These are phyloP conservation scores for Camellia sinensis DNA, from an alignment of 148 eudicot genomes.

Conservation along the genomic window DNA sequence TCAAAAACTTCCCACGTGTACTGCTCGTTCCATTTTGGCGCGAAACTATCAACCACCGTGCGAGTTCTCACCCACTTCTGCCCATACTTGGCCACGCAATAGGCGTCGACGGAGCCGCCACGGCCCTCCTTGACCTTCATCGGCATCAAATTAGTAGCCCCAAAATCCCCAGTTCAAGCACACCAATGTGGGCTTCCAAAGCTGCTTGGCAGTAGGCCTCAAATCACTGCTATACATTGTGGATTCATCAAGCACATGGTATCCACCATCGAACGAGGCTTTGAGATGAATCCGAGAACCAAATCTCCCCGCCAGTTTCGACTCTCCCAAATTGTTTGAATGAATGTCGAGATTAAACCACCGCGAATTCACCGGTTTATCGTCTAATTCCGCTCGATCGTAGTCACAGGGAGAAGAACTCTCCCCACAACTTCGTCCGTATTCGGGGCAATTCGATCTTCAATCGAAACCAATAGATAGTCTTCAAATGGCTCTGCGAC, in stretches of 20 bases:
- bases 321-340: slow-evolving; percentile 31
- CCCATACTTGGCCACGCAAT: slow-evolving; percentile 93
- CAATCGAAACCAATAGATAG: slow-evolving; percentile 58
- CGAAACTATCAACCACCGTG: slow-evolving; percentile 69
- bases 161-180: slow-evolving; percentile 86
- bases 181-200: slow-evolving; percentile 91
- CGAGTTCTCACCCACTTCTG: slow-evolving; percentile 91
- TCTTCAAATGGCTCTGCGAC: slow-evolving; percentile 96
- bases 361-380: slow-evolving; percentile 57
- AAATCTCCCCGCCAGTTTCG: slow-evolving; percentile 46
- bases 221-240: slow-evolving; percentile 86
- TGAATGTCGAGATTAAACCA: slow-evolving; percentile 78
- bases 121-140: slow-evolving; percentile 80
- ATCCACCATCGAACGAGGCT: slow-evolving; percentile 79
- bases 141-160: slow-evolving; percentile 74
- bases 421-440: slow-evolving; percentile 79
- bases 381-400: slow-evolving; percentile 59
- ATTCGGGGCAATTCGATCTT: slow-evolving; percentile 67
- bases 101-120: slow-evolving; percentile 71
- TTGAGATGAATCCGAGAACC: slow-evolving; percentile 72
- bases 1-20: slow-evolving; percentile 99
- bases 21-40: slow-evolving; percentile 96
- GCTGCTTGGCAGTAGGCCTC: slow-evolving; percentile 87
- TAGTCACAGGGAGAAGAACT: slow-evolving; percentile 44
- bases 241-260: slow-evolving; percentile 88